Evolutionary conservation across 140 eudicot genomes (phyloP), one percentile per base, ranked within the genome.

Genomic region (Erigeron philadelphicus): DNA sequence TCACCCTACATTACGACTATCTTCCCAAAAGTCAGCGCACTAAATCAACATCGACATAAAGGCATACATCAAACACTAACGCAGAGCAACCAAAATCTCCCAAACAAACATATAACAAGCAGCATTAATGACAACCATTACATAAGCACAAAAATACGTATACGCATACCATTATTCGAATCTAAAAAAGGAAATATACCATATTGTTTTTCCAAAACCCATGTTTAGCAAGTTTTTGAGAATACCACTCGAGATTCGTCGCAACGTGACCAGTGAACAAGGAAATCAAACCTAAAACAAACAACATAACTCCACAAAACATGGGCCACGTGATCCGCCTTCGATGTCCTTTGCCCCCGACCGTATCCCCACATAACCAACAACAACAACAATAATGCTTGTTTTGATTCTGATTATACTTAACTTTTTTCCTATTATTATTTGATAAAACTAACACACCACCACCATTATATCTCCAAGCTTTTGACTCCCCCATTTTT

Each of bases 221-320:
- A 73, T 59, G 88, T 61, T 83, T 85, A 55, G 73, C 84, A 5
- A 87, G 71, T 12, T 82, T 72, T 73, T 81, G 87, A 54, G 95
- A 85, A 72, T 85, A 88, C 87, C 86, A 85, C 67, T 88, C 95
- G 44, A 88, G 88, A 85, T 88, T 83, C 53, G 92, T 83, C 56
- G 83, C 95, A 57, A 86, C 80, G 60, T 88, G 95, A 12, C 87
- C 95, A 4, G 87, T 82, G 66, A 87, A 80, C 66, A 85, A 63
- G 1, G 95, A 88, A 66, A 88, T 83, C 23, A 85, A 47, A 35
- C 95, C 95, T 11, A 88, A 72, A 11, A 75, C 75, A 75, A 88
- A 85, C 16, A 85, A 67, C 72, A 88, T 59, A 49, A 76, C 67
- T 59, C 87, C 96, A 75, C 97, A 90, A 13, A 90, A 80, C 76